Evolutionary conservation across 495 filamentous ascomycete species (phyloP), one percentile per base, ranked within the genome.

Genomic region (Neurospora sp.): DNA sequence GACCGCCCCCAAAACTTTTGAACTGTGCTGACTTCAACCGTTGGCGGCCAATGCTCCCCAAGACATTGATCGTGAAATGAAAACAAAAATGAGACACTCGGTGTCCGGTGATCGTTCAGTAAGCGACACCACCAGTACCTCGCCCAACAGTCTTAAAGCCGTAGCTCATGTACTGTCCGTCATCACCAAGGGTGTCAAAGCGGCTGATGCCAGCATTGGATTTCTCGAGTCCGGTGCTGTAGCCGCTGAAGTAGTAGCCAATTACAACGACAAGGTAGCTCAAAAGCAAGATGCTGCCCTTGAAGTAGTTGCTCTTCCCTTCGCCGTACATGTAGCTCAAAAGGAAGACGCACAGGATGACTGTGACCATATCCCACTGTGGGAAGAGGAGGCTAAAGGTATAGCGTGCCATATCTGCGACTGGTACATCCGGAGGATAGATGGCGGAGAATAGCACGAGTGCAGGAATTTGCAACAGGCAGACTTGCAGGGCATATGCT

Each of bases 291-390:
- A 98, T 97, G 73, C 93, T 97, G 68, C 96, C 96, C 82, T 90
- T 94, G 88, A 94, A 94, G 82, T 94, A 94, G 80, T 94, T 94
- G 82, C 92, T 93, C 87, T 99, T 99, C 69, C 96, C 96, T 82
- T 99, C 96, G 73, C 96, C 94, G 74, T 98, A 97, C 86, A 99
- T 95, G 82, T 98, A 97, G 71, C 93, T 96, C 46, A 99, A 87
- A 44, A 99, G 84, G 85, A 99, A 98, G 40, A 99, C 95, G 79
- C 96, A 98, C 69, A 99, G 87, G 71, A 98, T 98, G 48, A 98
- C 95, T 38, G 94, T 97, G 44, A 98, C 90, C 92, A 99, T 94
- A 78, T 99, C 96, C 96, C 96, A 99, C 80, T 98, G 96, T 9
- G 96, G 96, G 83, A 99, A 99, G 31, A 99, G 93, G 6, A 99